Evolutionary conservation across 202 grass and related monocot genomes (phyloP).

Genomic region (Carex arenaria): DNA sequence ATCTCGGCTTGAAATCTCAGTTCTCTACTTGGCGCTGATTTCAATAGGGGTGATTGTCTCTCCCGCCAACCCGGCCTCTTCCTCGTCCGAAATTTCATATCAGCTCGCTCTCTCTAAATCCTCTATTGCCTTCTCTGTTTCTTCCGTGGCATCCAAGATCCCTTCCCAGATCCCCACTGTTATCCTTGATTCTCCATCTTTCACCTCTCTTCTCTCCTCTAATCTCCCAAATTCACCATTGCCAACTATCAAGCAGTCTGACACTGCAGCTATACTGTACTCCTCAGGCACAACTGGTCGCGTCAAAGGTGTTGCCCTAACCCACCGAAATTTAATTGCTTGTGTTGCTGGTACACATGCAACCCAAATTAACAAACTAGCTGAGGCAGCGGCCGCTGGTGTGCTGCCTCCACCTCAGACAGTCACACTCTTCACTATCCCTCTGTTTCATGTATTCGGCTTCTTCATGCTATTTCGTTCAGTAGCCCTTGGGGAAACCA

Average conservation of each 20-base stretch:
- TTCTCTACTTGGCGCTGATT: constrained; percentile 66
- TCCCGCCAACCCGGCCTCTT: constrained; percentile 53
- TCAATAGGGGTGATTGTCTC: constrained; percentile 61
- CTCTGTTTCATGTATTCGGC: constrained; percentile 78
- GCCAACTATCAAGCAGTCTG: constrained; percentile 40
- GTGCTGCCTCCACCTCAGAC: constrained; percentile 6
- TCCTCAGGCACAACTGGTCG: constrained; percentile 65
- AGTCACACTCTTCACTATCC: constrained; percentile 53
- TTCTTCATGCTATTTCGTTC: constrained; percentile 71
- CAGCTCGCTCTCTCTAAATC: constrained; percentile 46
- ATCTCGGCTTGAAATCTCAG: constrained; percentile 38
- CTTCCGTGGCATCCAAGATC: constrained; percentile 48
- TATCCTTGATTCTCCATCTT: constrained; percentile 49
- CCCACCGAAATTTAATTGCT: constrained; percentile 58
- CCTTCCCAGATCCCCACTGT: constrained; percentile 31
- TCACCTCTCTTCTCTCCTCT: constrained; percentile 25
- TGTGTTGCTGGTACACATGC: neutral
- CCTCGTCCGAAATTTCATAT: constrained; percentile 49
- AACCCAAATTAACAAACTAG: neutral
- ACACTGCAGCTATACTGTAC: constrained; percentile 57
- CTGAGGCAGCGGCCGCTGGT: constrained; percentile 32
- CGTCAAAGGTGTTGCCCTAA: constrained; percentile 58
- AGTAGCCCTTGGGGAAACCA: constrained; percentile 54
- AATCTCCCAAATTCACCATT: neutral
- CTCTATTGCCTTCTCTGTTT: constrained; percentile 45